A percentile compares a stretch with the other conserved stretches of the same genome.
phyloP scores from a whole-genome alignment of 2,329 filamentous ascomycete species.

The Colletotrichum cereale region DNA sequence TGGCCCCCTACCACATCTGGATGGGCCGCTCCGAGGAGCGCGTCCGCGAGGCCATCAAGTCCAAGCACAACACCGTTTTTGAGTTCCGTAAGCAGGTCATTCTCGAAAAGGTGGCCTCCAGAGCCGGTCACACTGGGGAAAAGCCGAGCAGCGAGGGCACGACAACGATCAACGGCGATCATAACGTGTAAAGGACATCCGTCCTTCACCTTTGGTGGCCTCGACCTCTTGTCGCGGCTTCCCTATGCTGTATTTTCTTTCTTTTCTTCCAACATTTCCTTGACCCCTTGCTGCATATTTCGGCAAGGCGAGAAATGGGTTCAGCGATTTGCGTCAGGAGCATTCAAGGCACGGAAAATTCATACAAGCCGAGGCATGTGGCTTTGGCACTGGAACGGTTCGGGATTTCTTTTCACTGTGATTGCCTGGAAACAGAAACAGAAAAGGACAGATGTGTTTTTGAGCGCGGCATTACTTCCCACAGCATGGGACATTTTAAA shows the following conservation, averaged over 20 bases:
- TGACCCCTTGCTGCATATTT: background rate
- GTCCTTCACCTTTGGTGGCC: background rate
- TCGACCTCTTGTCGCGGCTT: background rate
- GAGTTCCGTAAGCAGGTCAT: slow-evolving; percentile 41
- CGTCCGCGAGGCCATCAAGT: slow-evolving; percentile 55
- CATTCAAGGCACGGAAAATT: slow-evolving; percentile 38
- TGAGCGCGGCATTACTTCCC: slow-evolving; percentile 27
- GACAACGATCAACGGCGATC: slow-evolving; percentile 30
- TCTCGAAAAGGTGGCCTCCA: slow-evolving; percentile 32
- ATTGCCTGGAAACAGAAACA: slow-evolving; percentile 27
- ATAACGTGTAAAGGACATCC: slow-evolving; percentile 17
- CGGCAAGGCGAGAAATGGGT: slow-evolving; percentile 17
- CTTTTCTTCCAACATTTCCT: slow-evolving; percentile 25
- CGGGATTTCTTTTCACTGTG: slow-evolving; percentile 35
- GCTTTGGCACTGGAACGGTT: slow-evolving; percentile 27
- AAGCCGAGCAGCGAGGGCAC: slow-evolving; percentile 36
- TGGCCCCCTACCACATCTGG: slow-evolving; percentile 53
- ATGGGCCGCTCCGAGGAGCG: slow-evolving; percentile 56
- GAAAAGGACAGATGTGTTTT: slow-evolving; percentile 29
- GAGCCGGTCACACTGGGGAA: slow-evolving; percentile 6
- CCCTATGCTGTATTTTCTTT: background rate
- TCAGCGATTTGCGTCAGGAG: slow-evolving; percentile 34
- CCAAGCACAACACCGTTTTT: slow-evolving; percentile 49
- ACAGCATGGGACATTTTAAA: background rate
- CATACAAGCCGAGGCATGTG: slow-evolving; percentile 21